Conservation (phyloP, 2,329 filamentous ascomycete species). For the Byssochlamys sp. region DNA sequence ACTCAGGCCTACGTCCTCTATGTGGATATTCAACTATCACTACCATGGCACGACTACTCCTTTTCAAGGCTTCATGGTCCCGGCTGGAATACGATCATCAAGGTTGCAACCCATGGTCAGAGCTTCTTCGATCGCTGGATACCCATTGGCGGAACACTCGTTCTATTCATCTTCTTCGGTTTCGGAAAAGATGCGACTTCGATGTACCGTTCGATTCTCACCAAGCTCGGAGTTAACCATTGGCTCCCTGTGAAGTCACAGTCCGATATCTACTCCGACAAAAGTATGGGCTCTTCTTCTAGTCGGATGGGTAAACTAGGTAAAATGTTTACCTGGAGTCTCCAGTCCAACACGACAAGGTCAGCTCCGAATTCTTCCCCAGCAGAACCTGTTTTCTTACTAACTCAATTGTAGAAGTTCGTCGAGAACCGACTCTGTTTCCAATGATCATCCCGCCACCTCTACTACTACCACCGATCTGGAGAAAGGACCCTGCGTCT, state of each 20-base stretch:
- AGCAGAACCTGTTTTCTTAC: background rate
- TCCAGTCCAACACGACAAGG: conserved; percentile 9
- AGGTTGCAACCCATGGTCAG: conserved; percentile 35
- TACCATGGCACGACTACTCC: conserved; percentile 37
- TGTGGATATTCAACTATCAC: conserved; percentile 27
- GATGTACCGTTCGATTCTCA: conserved; percentile 43
- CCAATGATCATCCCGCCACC: background rate
- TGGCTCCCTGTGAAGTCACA: conserved; percentile 19
- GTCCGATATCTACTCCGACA: conserved; percentile 9
- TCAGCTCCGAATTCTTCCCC: conserved; percentile 4
- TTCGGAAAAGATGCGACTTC: conserved; percentile 51
- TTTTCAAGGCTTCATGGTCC: conserved; percentile 47
- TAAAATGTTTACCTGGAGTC: conserved; percentile 17
- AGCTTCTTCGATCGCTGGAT: conserved; percentile 51
- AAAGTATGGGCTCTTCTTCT: conserved; percentile 6
- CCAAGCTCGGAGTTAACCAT: conserved; percentile 32
- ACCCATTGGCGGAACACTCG: conserved; percentile 43
- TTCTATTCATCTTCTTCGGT: conserved; percentile 57
- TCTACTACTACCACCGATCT: conserved; percentile 8
- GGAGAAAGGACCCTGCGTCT: conserved; percentile 13
- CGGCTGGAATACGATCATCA: conserved; percentile 42
- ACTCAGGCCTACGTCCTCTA: conserved; percentile 44
- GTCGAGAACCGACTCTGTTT: conserved; percentile 2
- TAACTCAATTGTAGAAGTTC: conserved; percentile 5
- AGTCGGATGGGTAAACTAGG: conserved; percentile 15